Evolutionary conservation across 768 basidiomycete genomes (phyloP).

Genomic region (Mycena albidolilacea): DNA sequence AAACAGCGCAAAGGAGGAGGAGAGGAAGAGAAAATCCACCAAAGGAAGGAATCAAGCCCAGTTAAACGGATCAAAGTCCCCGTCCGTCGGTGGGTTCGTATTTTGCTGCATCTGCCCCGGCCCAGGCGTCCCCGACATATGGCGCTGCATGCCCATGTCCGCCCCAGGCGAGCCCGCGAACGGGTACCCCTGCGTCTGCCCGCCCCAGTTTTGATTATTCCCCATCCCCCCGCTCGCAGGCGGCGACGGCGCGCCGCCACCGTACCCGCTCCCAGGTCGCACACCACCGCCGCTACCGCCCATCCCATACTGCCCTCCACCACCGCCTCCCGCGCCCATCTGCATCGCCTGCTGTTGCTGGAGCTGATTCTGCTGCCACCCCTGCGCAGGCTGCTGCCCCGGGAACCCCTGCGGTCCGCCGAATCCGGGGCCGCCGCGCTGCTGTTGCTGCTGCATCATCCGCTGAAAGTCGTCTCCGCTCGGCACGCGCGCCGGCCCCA

Average conservation of each 20-base stretch:
- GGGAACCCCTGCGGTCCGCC: constrained; percentile 46
- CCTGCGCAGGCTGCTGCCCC: constrained; percentile 54
- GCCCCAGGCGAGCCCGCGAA: constrained; percentile 55
- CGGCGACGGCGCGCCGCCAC: constrained; percentile 59
- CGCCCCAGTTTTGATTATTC: constrained; percentile 41
- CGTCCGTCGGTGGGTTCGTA: constrained; percentile 59
- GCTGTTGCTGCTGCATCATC: constrained; percentile 56
- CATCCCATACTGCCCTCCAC: constrained; percentile 48
- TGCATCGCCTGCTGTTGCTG: constrained; percentile 53
- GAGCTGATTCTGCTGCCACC: constrained; percentile 54
- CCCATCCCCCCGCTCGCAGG: constrained; percentile 53
- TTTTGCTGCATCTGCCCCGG: constrained; percentile 58
- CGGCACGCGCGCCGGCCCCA: constrained; percentile 57
- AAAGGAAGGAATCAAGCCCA: constrained; percentile 61
- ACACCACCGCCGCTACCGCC: constrained; percentile 37
- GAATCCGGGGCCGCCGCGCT: constrained; percentile 30
- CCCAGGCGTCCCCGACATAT: constrained; percentile 67
- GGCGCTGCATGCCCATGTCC: constrained; percentile 53
- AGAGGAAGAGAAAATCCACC: neutral
- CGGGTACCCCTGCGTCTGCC: constrained; percentile 51
- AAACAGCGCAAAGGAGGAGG: neutral
- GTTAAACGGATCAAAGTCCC: constrained; percentile 73
- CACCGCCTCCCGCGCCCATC: constrained; percentile 47
- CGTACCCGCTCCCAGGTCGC: constrained; percentile 41
- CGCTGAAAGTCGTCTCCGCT: constrained; percentile 72